These are phyloP conservation scores for Trichoderma gracile DNA, from an alignment of 2,329 filamentous ascomycete species.

Conservation along the genomic window DNA sequence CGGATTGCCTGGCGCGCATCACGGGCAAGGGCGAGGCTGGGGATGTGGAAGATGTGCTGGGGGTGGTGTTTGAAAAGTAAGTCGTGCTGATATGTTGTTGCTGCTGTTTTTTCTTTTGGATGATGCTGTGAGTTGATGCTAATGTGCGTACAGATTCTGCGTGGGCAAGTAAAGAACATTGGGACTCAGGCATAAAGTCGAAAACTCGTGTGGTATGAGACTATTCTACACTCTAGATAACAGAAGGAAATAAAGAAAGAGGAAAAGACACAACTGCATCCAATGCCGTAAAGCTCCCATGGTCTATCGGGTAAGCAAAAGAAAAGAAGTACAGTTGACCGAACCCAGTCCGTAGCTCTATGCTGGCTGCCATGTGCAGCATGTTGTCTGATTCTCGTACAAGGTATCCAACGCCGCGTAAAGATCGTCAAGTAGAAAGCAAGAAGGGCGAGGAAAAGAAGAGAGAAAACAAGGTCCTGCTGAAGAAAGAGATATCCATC, in stretches of 20 bases:
- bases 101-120: neutral
- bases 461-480: neutral
- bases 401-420: slow-evolving; percentile 13
- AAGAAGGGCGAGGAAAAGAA: neutral
- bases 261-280: slow-evolving; percentile 21
- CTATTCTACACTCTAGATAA: slow-evolving; percentile 26
- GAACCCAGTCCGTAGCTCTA: slow-evolving; percentile 15
- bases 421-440: slow-evolving; percentile 6
- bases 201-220: neutral
- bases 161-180: slow-evolving; percentile 44
- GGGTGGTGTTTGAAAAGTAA: slow-evolving; percentile 97
- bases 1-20: slow-evolving; percentile 77
- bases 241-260: slow-evolving; percentile 24
- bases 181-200: neutral
- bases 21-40: slow-evolving; percentile 82
- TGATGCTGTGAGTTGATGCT: neutral
- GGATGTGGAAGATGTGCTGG: slow-evolving; percentile 92
- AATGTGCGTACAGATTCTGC: slow-evolving; percentile 43
- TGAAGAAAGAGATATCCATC: neutral
- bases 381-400: slow-evolving; percentile 2
- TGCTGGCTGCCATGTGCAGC: slow-evolving; percentile 15
- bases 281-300: slow-evolving; percentile 16
- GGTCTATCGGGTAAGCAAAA: slow-evolving; percentile 1
- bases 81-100: slow-evolving; percentile 38
- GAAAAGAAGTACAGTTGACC: neutral